Percentiles rank a stretch among this genome's conserved stretches.
These are phyloP conservation scores for Entomortierella chlamydospora DNA, from an alignment of 192 early-diverging fungal genomes.

Conservation along the genomic window DNA sequence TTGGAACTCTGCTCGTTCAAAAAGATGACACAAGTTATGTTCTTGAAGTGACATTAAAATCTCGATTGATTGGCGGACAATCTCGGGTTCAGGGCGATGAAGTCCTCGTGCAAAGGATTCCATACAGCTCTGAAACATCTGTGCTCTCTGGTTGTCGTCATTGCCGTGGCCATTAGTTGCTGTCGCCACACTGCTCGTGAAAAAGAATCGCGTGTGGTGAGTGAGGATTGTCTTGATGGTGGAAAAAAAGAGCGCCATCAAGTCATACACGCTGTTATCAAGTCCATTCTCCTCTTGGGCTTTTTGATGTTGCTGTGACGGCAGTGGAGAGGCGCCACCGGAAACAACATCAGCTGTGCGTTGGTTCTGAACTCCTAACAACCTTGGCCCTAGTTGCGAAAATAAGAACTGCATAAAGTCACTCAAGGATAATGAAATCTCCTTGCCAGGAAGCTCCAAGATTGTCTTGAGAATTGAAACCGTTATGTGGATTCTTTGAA, in stretches of 20 bases:
- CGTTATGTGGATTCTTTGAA: conserved; percentile 22
- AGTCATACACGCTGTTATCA: conserved; percentile 36
- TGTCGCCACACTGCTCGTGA: not conserved
- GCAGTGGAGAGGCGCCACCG: not conserved
- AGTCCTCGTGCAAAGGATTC: conserved; percentile 35
- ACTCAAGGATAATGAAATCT: conserved; percentile 9
- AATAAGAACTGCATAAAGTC: conserved; percentile 37
- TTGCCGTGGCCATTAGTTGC: not conserved
- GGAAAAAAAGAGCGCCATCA: conserved; percentile 28
- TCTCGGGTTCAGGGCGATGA: conserved; percentile 32
- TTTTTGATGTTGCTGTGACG: not conserved
- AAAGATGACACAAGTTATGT: conserved; percentile 33
- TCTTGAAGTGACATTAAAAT: conserved; percentile 20
- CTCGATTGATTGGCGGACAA: conserved; percentile 40
- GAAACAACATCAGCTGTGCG: not conserved
- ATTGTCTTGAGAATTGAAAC: conserved; percentile 24
- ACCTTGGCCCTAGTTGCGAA: conserved; percentile 29
- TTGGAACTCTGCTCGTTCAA: conserved; percentile 41
- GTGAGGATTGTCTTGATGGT: conserved; percentile 30
- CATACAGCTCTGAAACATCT: conserved; percentile 41
- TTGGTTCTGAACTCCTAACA: conserved; percentile 12
- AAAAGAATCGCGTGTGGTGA: conserved; percentile 29
- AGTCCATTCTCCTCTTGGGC: not conserved
- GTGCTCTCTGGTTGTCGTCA: not conserved
- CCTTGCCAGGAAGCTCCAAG: conserved; percentile 37